These are phyloP conservation scores for Gynochthodes officinalis DNA, from an alignment of 257 asterid genomes.

Conservation along the genomic window DNA sequence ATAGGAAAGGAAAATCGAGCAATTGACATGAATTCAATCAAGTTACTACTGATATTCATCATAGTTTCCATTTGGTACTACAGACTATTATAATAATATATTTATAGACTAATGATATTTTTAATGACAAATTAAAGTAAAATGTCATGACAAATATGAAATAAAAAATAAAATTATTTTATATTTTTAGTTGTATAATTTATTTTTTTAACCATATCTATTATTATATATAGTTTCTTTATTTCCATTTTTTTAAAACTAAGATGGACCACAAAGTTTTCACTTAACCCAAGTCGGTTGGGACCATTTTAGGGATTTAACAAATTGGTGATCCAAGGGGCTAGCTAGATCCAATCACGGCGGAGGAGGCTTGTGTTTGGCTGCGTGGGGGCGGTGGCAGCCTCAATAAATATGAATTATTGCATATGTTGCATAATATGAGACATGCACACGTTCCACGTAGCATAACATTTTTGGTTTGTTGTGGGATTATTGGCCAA, in stretches of 20 bases:
- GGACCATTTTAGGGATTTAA: neutral
- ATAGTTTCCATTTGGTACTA: no score
- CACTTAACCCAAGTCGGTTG: neutral
- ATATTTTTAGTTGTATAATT: no score
- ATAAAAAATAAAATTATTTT: no score
- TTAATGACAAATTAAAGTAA: no score
- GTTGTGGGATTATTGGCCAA: neutral
- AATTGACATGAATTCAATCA: no score
- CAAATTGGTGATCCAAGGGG: neutral
- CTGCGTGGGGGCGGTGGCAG: conserved; percentile 10
- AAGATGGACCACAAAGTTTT: conserved; percentile 14
- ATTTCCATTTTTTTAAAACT: neutral
- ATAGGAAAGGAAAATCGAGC: no score
- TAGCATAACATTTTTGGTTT: conserved; percentile 4
- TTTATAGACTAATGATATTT: no score
- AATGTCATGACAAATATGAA: no score
- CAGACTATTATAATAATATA: no score
- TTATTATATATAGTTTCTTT: no score
- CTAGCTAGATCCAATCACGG: conserved; percentile 26
- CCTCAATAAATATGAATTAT: conserved; percentile 2
- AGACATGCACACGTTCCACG: conserved; percentile 34
- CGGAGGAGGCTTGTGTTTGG: conserved; percentile 25
- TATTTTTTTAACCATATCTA: no score
- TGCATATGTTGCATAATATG: conserved; percentile 31
- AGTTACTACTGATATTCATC: no score